phyloP scores from a whole-genome alignment of 257 asterid species.

The Nicotiana otophora region DNA sequence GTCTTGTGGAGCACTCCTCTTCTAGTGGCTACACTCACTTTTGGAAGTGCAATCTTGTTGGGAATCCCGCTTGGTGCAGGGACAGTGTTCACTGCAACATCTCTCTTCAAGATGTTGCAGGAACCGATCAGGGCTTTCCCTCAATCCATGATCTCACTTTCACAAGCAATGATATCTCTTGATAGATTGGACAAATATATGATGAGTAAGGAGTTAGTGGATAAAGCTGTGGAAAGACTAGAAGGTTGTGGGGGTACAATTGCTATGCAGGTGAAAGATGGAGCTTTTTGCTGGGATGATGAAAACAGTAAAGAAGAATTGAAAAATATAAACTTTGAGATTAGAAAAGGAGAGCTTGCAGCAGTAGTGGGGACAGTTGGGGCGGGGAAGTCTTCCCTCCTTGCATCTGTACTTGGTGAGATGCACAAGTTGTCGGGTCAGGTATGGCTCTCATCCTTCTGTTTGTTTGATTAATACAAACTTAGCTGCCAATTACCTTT shows the following conservation, averaged over 20 bases:
- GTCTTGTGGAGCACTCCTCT: constrained; percentile 84
- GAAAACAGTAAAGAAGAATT: constrained; percentile 51
- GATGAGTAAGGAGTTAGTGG: constrained; percentile 74
- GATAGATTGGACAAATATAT: constrained; percentile 73
- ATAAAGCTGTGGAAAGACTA: constrained; percentile 58
- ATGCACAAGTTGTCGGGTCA: constrained; percentile 80
- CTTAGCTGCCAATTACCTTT: neutral
- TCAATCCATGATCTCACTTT: constrained; percentile 84
- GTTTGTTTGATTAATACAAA: neutral
- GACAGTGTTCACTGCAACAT: constrained; percentile 73
- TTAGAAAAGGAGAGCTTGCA: constrained; percentile 66
- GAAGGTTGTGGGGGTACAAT: constrained; percentile 47
- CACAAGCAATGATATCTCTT: constrained; percentile 83
- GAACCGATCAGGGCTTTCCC: constrained; percentile 90
- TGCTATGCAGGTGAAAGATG: constrained; percentile 67
- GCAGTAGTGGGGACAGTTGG: constrained; percentile 96
- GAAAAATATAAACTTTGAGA: constrained; percentile 43
- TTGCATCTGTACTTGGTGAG: constrained; percentile 88
- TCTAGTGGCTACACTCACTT: constrained; percentile 59
- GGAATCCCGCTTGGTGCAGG: constrained; percentile 69
- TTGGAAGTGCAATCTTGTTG: constrained; percentile 59
- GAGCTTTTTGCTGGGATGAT: constrained; percentile 83
- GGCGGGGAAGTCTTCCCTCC: constrained; percentile 87
- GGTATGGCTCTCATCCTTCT: constrained; percentile 33
- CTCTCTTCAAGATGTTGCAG: constrained; percentile 71